Percentiles rank a stretch among this genome's conserved stretches.
Conservation (phyloP, 805 yeast genomes). For the Kluyveromyces starmeri region DNA sequence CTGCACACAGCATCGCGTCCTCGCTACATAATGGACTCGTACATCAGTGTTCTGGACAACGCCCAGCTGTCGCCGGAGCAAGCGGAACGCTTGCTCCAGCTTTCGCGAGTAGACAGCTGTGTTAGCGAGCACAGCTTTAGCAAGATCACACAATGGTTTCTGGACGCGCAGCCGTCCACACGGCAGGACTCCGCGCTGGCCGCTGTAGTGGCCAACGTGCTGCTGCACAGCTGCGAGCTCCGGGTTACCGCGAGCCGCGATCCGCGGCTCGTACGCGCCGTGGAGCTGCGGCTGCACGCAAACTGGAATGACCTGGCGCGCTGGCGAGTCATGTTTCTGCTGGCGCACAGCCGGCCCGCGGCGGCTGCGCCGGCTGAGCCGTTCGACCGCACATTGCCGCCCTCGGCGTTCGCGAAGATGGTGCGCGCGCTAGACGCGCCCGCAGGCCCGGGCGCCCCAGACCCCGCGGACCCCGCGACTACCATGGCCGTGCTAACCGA, state of each 20-base stretch:
- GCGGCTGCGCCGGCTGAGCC: neutral
- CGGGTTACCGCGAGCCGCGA: slow-evolving; percentile 1
- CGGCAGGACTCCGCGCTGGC: slow-evolving; percentile 1
- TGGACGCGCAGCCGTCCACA: slow-evolving; percentile 2
- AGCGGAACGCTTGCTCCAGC: slow-evolving; percentile 1
- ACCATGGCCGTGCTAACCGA: slow-evolving; percentile 5
- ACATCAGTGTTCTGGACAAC: too few species aligned
- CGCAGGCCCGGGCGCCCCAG: neutral
- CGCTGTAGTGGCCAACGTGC: slow-evolving; percentile 7
- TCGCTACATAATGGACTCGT: slow-evolving; percentile 1
- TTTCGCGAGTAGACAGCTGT: slow-evolving; percentile 3
- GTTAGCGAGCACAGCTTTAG: slow-evolving; percentile 1
- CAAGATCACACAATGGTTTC: slow-evolving; percentile 5
- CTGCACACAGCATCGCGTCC: too few species aligned
- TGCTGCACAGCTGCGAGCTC: slow-evolving; percentile 6
- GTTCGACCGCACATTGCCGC: slow-evolving; percentile 6
- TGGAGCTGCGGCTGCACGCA: slow-evolving; percentile 5
- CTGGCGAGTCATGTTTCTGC: slow-evolving; percentile 10
- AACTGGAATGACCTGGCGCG: slow-evolving; percentile 5
- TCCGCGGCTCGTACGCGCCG: slow-evolving; percentile 3
- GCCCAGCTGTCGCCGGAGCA: neutral
- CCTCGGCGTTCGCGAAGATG: slow-evolving; percentile 4
- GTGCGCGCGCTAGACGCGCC: too few species aligned
- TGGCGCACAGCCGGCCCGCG: slow-evolving; percentile 7
- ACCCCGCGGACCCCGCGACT: neutral